Evolutionary conservation across 2,329 filamentous ascomycete species (phyloP), one percentile per base, ranked within the genome.

Genomic region (Fusarium tuaranense): DNA sequence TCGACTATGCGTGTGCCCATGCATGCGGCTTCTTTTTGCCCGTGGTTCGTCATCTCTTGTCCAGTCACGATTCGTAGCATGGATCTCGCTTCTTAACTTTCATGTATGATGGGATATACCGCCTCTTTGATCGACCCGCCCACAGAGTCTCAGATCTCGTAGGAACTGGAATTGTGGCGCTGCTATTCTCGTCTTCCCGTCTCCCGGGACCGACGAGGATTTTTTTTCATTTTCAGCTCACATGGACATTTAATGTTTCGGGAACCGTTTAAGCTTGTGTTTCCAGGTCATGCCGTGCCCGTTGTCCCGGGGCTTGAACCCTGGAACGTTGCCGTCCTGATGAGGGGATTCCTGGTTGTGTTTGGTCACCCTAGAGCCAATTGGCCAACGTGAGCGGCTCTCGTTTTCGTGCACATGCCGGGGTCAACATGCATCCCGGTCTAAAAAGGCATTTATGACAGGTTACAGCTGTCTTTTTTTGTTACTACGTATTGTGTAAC

Each of bases 161-260:
- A 7, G 63, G 67, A 68, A 58, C 38, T 71, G 69, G 67, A 67
- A 74, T 63, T 59, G 73, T 75, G 73, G 73, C 70, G 68, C 51
- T 46, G 63, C 55, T 65, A 61, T 59, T 51, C 51, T 60, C 55
- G 64, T 59, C 32, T 68, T 32, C 72, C 51, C 51, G 27, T 55
- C 51, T 55, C 5, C 27, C 51, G 51, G 51, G 51, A 55, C 18
- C 18, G 25, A 63, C 60, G 38, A 13, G 64, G 2, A 25, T 34
- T 51, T 44, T 68, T 71, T 14, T 16, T 14, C 5, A 5, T 18
- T 16, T 71, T 74, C 73, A 76, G 73, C 73, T 75, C 34, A 3
- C n/a, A 48, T 75, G 20, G 14, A 8, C 41, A 22, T 48, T 46
- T 55, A 46, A 25, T 74, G 67, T 75, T 59, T 70, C 58, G 39